A percentile compares a stretch with the other conserved stretches of the same genome.
Evolutionary conservation across 345 rosid species (phyloP).

Genomic region (Litchi chinensis): DNA sequence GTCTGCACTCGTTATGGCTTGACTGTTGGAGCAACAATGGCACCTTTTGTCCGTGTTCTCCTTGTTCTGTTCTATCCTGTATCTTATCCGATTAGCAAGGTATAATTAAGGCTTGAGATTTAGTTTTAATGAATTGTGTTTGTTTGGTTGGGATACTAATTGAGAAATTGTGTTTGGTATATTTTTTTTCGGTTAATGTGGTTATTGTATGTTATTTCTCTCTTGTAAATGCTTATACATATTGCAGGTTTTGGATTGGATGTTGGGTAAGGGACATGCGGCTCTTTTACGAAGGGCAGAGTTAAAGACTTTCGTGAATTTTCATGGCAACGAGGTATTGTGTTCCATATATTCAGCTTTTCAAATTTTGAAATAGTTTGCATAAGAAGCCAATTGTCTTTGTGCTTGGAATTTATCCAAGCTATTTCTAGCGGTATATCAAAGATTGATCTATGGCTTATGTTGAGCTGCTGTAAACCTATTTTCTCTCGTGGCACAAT

Average conservation of each 20-base stretch:
- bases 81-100: constrained; percentile 97
- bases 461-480: background rate
- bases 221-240: constrained; percentile 14
- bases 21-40: constrained; percentile 83
- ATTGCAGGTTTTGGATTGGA: constrained; percentile 85
- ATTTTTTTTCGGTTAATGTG: background rate
- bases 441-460: background rate
- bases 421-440: constrained; percentile 14
- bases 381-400: background rate
- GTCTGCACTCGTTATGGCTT: constrained; percentile 91
- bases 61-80: constrained; percentile 74
- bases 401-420: constrained; percentile 14
- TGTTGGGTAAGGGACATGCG: constrained; percentile 96
- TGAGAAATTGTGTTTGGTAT: background rate
- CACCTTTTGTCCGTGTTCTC: constrained; percentile 80
- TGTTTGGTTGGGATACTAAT: constrained; percentile 11
- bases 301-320: constrained; percentile 83
- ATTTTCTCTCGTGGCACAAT: background rate
- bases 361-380: background rate
- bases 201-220: constrained; percentile 2
- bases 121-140: constrained; percentile 6
- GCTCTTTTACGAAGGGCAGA: constrained; percentile 91
- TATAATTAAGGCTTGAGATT: constrained; percentile 22
- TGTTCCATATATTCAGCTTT: constrained; percentile 7
- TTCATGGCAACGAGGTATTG: constrained; percentile 89